Percentiles rank a stretch among this genome's conserved stretches.
These are phyloP conservation scores for Puccinia polysora DNA, from an alignment of 1,284 basidiomycete genomes.

Conservation along the genomic window DNA sequence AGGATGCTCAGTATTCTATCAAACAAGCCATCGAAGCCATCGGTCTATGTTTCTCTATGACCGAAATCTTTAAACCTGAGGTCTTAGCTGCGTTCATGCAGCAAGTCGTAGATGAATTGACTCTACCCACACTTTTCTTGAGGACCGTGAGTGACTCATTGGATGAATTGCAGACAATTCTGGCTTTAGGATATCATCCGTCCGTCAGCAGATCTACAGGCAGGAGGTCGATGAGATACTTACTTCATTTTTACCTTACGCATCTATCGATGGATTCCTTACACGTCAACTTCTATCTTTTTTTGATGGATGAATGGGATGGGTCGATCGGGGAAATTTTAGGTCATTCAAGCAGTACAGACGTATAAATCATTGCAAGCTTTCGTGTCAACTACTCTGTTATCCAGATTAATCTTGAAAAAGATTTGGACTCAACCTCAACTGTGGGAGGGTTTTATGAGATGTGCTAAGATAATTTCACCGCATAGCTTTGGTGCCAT, in stretches of 20 bases:
- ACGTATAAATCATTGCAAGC: conserved; percentile 89
- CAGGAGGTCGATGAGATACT: too few species aligned
- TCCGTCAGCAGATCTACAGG: too few species aligned
- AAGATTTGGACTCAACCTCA: conserved; percentile 92
- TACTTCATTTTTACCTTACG: too few species aligned
- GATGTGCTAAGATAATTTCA: conserved; percentile 84
- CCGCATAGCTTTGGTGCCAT: conserved; percentile 86
- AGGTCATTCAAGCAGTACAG: conserved; percentile 95
- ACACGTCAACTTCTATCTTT: too few species aligned
- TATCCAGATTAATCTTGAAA: conserved; percentile 89
- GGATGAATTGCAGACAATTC: too few species aligned
- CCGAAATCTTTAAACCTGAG: conserved; percentile 92
- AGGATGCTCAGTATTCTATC: background rate
- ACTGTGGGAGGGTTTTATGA: conserved; percentile 97
- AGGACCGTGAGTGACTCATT: conserved; percentile 67
- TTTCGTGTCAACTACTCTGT: conserved; percentile 87
- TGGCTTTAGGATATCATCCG: too few species aligned
- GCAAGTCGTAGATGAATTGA: conserved; percentile 85
- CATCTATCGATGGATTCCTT: too few species aligned
- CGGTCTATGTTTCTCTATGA: conserved; percentile 95
- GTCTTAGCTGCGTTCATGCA: conserved; percentile 96
- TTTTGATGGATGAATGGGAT: too few species aligned
- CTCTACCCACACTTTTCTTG: conserved; percentile 84
- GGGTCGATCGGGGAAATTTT: too few species aligned
- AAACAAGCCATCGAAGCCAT: conserved; percentile 63